Base-by-base conservation (phyloP, 106 monocot genomes). In the Ottelia alismoides region DNA sequence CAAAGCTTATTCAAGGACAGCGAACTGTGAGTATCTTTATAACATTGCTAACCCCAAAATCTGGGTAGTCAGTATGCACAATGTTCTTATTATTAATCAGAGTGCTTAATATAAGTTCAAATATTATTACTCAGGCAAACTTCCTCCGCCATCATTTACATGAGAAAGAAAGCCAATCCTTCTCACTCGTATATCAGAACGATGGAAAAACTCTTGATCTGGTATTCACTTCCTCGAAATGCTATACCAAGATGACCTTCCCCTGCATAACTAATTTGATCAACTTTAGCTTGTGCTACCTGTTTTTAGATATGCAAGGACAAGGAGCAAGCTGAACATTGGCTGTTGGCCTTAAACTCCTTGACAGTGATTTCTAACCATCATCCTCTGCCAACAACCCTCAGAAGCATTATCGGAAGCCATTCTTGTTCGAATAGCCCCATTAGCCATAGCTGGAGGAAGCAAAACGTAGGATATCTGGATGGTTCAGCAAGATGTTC, bases 301-400 rank as follows among this genome's bases (percentile, higher is more conserved):
- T 53, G 27, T 6, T 28, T 22, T 54, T 21, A 92, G 85, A 85
- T 92, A 67, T 92, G 85, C 70, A 92, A 82, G 64, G 81, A 85
- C 47, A 81, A 70, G 63, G 76, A 79, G 52, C 85, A 91, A 57
- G 85, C 85, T 50, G 76, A 82, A 43, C 69, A 65, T 27, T 92
- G 86, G 92, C 60, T 71, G 57, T 47, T 82, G 52, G 86, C 76
- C 23, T 72, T 82, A 63, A 76, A 60, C 21, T 64, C 78, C 11
- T 69, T 92, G 40, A 52, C 74, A 25, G 71, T 61, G 22, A 23
- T 51, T 59, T 76, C 60, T 63, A 47, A 50, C 70, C 58, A 73
- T 61, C 49, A 66, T 7, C 64, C 30, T 67, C 47, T 65, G 53
- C 64, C 61, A 30, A 28, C 61, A 31, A 67, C 43, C 18, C 32